These are phyloP conservation scores for Quercus mongolica DNA, from an alignment of 306 rosid genomes.

Conservation along the genomic window DNA sequence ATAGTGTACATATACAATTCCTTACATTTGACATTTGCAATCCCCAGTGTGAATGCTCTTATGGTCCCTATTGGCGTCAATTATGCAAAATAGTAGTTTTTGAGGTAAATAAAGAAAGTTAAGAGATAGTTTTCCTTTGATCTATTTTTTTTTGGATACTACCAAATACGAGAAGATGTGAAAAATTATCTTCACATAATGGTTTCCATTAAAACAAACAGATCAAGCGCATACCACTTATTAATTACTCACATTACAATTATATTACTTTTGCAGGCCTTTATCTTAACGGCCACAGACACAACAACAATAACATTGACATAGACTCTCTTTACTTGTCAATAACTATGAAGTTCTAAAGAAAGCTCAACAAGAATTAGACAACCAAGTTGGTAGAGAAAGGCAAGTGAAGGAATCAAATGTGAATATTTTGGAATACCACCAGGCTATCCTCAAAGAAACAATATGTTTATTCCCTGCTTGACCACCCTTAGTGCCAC, in stretches of 20 bases:
- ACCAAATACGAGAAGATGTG: fast-evolving
- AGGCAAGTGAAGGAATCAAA: conserved; percentile 30
- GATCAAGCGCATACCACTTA: no score
- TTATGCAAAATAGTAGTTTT: no score
- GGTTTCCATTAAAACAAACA: no score
- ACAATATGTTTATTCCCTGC: conserved; percentile 42
- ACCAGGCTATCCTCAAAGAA: conserved; percentile 53
- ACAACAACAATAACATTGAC: conserved; percentile 24
- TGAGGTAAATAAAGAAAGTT: no score
- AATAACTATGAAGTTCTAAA: conserved; percentile 23
- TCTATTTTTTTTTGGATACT: no score
- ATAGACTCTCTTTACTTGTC: conserved; percentile 30
- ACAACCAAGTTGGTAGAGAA: conserved; percentile 1
- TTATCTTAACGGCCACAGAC: conserved; percentile 20
- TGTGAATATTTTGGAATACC: conserved; percentile 36
- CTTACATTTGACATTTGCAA: no score
- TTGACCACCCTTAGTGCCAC: conserved; percentile 32
- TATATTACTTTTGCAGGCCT: neutral
- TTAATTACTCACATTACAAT: no score
- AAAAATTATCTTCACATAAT: no score
- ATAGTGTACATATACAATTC: no score
- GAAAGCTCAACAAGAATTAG: conserved; percentile 26
- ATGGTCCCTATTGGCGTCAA: no score
- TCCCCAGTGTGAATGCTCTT: no score
- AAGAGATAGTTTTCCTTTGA: no score